Evolutionary conservation across 805 yeast genomes (phyloP).

Genomic region (Saccharomycopsis amapae): DNA sequence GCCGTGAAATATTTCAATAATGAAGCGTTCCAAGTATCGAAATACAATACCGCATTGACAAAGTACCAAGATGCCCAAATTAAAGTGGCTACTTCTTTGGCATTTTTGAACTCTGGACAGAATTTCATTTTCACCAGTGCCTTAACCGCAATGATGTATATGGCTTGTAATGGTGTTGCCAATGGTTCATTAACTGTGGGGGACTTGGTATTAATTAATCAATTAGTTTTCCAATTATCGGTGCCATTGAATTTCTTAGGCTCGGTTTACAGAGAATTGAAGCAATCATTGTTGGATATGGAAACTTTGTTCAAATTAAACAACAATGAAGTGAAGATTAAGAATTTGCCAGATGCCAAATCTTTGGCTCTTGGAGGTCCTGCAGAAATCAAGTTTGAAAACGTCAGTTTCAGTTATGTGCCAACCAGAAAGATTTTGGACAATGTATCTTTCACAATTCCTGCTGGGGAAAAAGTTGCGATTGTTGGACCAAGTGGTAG

Average conservation of each 20-base stretch:
- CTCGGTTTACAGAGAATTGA: slow-evolving; percentile 88
- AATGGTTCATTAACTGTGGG: slow-evolving; percentile 82
- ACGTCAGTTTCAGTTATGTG: slow-evolving; percentile 88
- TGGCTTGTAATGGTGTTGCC: slow-evolving; percentile 94
- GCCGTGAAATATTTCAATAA: slow-evolving; percentile 93
- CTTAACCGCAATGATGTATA: slow-evolving; percentile 92
- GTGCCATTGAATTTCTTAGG: slow-evolving; percentile 94
- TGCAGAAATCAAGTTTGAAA: slow-evolving; percentile 71
- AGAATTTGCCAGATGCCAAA: slow-evolving; percentile 55
- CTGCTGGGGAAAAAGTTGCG: slow-evolving; percentile 88
- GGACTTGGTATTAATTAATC: slow-evolving; percentile 89
- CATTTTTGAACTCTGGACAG: slow-evolving; percentile 74
- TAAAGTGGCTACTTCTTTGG: slow-evolving; percentile 78
- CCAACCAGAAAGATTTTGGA: slow-evolving; percentile 79
- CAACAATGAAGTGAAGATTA: slow-evolving; percentile 59
- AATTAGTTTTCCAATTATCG: slow-evolving; percentile 89
- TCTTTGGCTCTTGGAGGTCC: slow-evolving; percentile 42
- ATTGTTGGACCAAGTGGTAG: slow-evolving; percentile 96
- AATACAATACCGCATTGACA: slow-evolving; percentile 68
- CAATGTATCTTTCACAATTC: slow-evolving; percentile 77
- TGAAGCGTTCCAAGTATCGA: slow-evolving; percentile 69
- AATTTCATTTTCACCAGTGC: slow-evolving; percentile 80
- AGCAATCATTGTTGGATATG: slow-evolving; percentile 92
- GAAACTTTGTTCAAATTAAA: slow-evolving; percentile 87
- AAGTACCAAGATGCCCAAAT: slow-evolving; percentile 64